Evolutionary conservation across 768 basidiomycete genomes (phyloP), one percentile per base, ranked within the genome.

Genomic region (Tylopilus felleus): DNA sequence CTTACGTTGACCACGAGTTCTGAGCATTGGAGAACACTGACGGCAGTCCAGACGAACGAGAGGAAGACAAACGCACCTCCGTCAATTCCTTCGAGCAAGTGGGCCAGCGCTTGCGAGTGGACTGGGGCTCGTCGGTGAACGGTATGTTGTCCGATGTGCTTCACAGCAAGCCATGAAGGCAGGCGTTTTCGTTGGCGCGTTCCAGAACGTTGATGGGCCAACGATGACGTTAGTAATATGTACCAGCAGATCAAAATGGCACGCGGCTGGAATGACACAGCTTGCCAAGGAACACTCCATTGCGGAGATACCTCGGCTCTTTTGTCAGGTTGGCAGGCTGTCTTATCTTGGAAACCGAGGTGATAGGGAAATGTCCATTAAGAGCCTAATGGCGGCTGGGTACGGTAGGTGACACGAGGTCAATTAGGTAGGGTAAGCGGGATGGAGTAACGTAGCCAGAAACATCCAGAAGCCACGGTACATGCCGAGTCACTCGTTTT

Each of bases 271-370:
- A n/a, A 44, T 42, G n/a, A 29, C 44, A 46, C 44, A 46, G 44
- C 44, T 63, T 60, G 55, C 55, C 63, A 65, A 64, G 52, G 53
- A 16, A 42, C 59, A 10, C 53, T 53, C 58, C 54, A 57, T 29
- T 22, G 22, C 38, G 49, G 48, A 28, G 35, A 40, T 29, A 8
- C 29, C 28, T 33, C 29, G 48, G 38, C 25, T 33, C 38, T n/a
- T n/a, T n/a, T 12, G 17, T 40, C 39, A 40, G 21, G 54, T 50
- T 53, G 57, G 43, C 50, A 13, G 33, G 29, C 46, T 45, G 2
- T 31, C 29, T 38, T 5, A 43, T 12, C 14, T 21, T 44, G 56
- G 33, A 36, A 29, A 38, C 55, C n/a, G n/a, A 46, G 27, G 47
- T 13, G 51, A 62, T 59, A 38, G 16, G 27, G n/a, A 25, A 29